Evolutionary conservation across 495 filamentous ascomycete genomes (phyloP).

Genomic region (Aeminium ludgeri): DNA sequence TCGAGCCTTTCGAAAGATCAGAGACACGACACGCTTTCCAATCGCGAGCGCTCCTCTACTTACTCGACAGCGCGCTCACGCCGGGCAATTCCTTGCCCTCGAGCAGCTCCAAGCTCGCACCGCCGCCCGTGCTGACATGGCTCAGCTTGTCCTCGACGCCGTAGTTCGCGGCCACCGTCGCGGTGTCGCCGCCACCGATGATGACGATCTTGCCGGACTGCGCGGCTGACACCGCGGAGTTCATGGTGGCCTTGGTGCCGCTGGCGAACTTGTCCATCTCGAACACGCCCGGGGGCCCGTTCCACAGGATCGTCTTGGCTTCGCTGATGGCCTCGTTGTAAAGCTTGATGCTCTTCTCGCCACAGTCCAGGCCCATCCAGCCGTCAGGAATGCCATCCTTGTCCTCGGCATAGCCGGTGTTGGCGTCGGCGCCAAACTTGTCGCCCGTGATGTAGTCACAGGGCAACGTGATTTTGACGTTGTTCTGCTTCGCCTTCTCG

Average conservation of each 20-base stretch:
- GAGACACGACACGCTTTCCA: no score
- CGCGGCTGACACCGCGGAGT: constrained; percentile 65
- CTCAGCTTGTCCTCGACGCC: constrained; percentile 88
- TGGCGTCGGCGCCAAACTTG: constrained; percentile 79
- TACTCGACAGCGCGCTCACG: constrained; percentile 85
- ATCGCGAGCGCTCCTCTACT: constrained; percentile 28
- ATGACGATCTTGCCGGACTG: constrained; percentile 81
- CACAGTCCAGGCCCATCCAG: constrained; percentile 93
- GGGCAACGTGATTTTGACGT: constrained; percentile 84
- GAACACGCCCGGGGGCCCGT: constrained; percentile 88
- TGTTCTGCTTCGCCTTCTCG: constrained; percentile 91
- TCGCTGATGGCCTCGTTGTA: constrained; percentile 71
- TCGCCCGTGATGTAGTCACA: constrained; percentile 91
- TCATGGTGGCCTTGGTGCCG: constrained; percentile 77
- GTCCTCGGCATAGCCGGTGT: constrained; percentile 68
- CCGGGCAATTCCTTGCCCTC: constrained; percentile 96
- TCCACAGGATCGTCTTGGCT: constrained; percentile 97
- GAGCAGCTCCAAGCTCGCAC: constrained; percentile 84
- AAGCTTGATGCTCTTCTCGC: constrained; percentile 66
- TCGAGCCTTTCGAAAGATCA: no score
- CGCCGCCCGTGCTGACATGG: constrained; percentile 94
- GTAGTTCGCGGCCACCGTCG: constrained; percentile 95
- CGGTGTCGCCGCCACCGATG: constrained; percentile 95
- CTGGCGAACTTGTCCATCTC: constrained; percentile 88
- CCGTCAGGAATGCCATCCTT: constrained; percentile 82